phyloP scores from a whole-genome alignment of 805 yeast species.

The Clavispora asparagi region DNA sequence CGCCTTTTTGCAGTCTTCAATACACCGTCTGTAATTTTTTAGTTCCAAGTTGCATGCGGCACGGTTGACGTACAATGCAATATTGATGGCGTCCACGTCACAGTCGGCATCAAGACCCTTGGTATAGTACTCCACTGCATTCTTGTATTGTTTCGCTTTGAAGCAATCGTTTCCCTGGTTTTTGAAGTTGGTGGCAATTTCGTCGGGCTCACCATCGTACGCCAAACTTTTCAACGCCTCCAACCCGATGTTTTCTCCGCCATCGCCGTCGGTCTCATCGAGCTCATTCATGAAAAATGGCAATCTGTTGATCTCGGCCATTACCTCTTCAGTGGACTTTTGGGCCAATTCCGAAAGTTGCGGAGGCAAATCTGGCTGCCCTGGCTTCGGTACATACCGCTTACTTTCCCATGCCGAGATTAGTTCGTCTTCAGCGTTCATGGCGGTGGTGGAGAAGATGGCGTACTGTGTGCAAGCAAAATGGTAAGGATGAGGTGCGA shows the following conservation, averaged over 20 bases:
- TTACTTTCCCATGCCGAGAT: constrained; percentile 40
- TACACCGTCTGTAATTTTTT: constrained; percentile 77
- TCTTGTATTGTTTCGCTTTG: constrained; percentile 61
- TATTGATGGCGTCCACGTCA: constrained; percentile 48
- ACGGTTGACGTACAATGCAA: constrained; percentile 69
- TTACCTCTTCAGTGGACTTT: constrained; percentile 70
- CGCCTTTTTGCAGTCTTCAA: constrained; percentile 78
- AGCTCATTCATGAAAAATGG: constrained; percentile 93
- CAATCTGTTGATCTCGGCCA: constrained; percentile 70
- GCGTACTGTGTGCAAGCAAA: background rate
- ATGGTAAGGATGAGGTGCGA: too few species aligned
- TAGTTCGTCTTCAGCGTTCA: constrained; percentile 15
- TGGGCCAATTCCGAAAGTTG: constrained; percentile 61
- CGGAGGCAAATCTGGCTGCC: constrained; percentile 77
- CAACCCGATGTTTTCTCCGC: constrained; percentile 66
- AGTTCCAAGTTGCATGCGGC: constrained; percentile 90
- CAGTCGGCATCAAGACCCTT: constrained; percentile 74
- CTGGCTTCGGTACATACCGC: constrained; percentile 40
- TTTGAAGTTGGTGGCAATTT: constrained; percentile 83
- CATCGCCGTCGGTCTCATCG: constrained; percentile 71
- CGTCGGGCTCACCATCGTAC: constrained; percentile 93
- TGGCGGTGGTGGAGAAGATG: constrained; percentile 1
- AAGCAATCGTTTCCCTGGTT: constrained; percentile 90
- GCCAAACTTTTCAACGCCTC: constrained; percentile 91
- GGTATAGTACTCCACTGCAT: constrained; percentile 74